Evolutionary conservation across 2,329 filamentous ascomycete species (phyloP).

Genomic region (Elsinoe arachidis): DNA sequence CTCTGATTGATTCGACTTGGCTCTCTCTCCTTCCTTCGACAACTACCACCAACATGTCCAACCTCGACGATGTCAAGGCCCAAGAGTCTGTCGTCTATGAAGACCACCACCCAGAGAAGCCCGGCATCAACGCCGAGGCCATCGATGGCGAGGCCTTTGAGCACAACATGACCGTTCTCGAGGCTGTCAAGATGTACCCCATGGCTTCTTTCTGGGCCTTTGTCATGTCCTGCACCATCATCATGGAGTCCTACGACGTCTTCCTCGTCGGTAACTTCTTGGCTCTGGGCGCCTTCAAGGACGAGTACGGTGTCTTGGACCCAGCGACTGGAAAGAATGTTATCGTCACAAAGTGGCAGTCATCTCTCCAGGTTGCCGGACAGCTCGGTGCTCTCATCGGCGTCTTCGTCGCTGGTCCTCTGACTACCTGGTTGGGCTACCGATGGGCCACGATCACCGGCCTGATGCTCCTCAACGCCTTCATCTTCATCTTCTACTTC

Average conservation of each 20-base stretch:
- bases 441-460: conserved; percentile 49
- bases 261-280: conserved; percentile 55
- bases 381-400: conserved; percentile 53
- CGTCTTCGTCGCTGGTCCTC: conserved; percentile 51
- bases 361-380: conserved; percentile 47
- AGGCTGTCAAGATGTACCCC: conserved; percentile 45
- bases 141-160: conserved; percentile 50
- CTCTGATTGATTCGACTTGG: background rate
- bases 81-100: conserved; percentile 24
- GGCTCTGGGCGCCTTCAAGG: conserved; percentile 40
- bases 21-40: background rate
- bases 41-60: background rate
- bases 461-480: conserved; percentile 49
- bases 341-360: conserved; percentile 50
- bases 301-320: conserved; percentile 37
- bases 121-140: conserved; percentile 43
- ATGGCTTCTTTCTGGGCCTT: conserved; percentile 49
- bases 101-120: conserved; percentile 27
- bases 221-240: conserved; percentile 49
- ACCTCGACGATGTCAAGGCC: conserved; percentile 24
- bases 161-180: conserved; percentile 41
- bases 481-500: conserved; percentile 54
- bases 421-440: conserved; percentile 52
- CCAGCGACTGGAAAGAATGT: conserved; percentile 22
- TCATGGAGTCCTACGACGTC: conserved; percentile 57